A percentile compares a stretch with the other conserved stretches of the same genome.
Evolutionary conservation across 1,139 yeast genomes (phyloP).

Genomic region (Candida glucosophila): DNA sequence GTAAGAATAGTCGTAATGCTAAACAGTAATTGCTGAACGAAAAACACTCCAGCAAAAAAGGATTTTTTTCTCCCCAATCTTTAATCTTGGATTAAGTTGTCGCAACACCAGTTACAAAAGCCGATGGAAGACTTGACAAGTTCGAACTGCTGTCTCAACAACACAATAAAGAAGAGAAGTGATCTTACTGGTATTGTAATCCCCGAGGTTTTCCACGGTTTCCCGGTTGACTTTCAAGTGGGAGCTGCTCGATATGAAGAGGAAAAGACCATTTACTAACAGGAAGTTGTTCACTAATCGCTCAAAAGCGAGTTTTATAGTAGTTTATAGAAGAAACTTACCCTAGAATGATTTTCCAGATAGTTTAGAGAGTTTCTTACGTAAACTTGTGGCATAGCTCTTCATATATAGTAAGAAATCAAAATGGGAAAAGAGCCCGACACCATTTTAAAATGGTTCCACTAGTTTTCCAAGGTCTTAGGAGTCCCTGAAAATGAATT

Average conservation of each 20-base stretch:
- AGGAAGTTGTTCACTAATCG: too few relatives aligned
- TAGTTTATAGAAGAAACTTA: not conserved
- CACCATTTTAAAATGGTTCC: too few relatives aligned
- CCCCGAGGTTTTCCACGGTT: not conserved
- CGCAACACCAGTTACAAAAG: slow-evolving; percentile 1
- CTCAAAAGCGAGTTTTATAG: not conserved
- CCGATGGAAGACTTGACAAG: not conserved
- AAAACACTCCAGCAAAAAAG: too few relatives aligned
- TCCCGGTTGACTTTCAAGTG: not conserved
- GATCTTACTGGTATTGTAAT: not conserved
- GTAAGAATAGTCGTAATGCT: too few relatives aligned
- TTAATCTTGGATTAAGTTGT: too few relatives aligned
- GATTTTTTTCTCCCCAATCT: too few relatives aligned
- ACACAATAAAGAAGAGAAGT: not conserved
- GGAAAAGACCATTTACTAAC: not conserved
- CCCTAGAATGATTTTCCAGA: not conserved
- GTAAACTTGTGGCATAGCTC: not conserved
- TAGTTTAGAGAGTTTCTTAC: not conserved
- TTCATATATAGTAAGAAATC: too few relatives aligned
- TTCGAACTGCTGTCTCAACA: not conserved
- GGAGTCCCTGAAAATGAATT: too few relatives aligned
- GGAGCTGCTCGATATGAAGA: not conserved
- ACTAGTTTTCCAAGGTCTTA: too few relatives aligned
- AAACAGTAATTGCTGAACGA: too few relatives aligned
- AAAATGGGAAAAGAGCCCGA: too few relatives aligned